Percentiles rank a stretch among this genome's conserved stretches.
phyloP scores from a whole-genome alignment of 345 rosid species.

The Hypericum androsaemum region DNA sequence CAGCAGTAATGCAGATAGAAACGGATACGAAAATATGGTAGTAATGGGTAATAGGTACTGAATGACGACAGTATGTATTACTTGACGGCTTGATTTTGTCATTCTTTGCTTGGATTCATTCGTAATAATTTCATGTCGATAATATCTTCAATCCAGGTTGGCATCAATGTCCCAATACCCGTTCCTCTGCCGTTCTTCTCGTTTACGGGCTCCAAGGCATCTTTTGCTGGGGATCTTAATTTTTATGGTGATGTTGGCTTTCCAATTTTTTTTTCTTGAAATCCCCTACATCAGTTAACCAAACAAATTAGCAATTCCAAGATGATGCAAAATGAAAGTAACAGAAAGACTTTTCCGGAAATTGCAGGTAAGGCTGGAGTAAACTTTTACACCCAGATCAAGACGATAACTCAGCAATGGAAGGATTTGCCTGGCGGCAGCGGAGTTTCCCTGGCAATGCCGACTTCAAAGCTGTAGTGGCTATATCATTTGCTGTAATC shows the following conservation, averaged over 20 bases:
- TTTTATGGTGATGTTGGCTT: conserved; percentile 59
- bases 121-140: conserved; percentile 4
- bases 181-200: conserved; percentile 97
- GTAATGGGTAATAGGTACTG: too few relatives aligned
- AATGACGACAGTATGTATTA: too few relatives aligned
- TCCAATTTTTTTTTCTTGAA: background rate
- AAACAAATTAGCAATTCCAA: background rate
- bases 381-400: conserved; percentile 80
- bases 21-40: too few relatives aligned
- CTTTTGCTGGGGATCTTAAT: conserved; percentile 91
- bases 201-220: conserved; percentile 87
- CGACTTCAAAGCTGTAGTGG: conserved; percentile 61
- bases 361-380: conserved; percentile 93
- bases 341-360: background rate
- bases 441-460: conserved; percentile 94
- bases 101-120: background rate
- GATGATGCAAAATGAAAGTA: conserved; percentile 3
- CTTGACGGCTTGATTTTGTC: too few relatives aligned
- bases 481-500: conserved; percentile 6
- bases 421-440: conserved; percentile 63
- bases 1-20: background rate
- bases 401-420: conserved; percentile 96
- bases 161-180: conserved; percentile 94
- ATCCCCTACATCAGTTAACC: background rate
- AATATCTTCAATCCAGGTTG: conserved; percentile 40